phyloP scores from a whole-genome alignment of 1,139 yeast species.

The Kurtzmaniella quercitrusa region DNA sequence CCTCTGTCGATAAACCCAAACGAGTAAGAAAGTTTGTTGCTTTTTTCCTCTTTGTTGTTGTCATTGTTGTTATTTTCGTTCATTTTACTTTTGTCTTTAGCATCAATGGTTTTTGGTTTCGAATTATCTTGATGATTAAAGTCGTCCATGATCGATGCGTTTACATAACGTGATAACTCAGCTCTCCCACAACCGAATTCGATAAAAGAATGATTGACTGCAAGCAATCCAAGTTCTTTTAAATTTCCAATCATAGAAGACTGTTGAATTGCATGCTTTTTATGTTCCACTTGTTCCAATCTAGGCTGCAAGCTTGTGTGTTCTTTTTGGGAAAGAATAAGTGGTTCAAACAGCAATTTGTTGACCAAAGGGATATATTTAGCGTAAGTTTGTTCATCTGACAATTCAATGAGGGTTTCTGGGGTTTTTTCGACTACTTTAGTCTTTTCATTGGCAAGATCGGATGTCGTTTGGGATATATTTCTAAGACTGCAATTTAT shows the following conservation, averaged over 20 bases:
- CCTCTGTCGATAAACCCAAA: conserved; percentile 75
- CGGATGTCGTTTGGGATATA: neutral
- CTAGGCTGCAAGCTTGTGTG: conserved; percentile 35
- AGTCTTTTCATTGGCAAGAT: conserved; percentile 9
- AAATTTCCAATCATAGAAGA: conserved; percentile 75
- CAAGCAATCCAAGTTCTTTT: conserved; percentile 38
- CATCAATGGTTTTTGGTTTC: too few relatives aligned
- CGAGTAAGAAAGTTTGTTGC: conserved; percentile 24
- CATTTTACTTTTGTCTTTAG: neutral
- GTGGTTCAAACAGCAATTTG: conserved; percentile 15
- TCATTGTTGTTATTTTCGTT: neutral
- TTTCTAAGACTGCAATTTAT: conserved; percentile 24
- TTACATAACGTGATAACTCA: conserved; percentile 71
- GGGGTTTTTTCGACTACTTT: conserved; percentile 2
- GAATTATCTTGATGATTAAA: conserved; percentile 3
- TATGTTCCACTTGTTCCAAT: conserved; percentile 47
- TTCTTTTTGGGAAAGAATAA: conserved; percentile 12
- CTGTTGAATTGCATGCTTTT: conserved; percentile 81
- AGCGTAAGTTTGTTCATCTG: conserved; percentile 11
- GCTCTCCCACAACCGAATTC: conserved; percentile 94
- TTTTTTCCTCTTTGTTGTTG: neutral
- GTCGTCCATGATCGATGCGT: conserved; percentile 39
- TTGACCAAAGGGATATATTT: conserved; percentile 22
- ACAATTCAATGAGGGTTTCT: neutral
- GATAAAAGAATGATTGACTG: conserved; percentile 38